These are phyloP conservation scores for Cardiospermum halicacabum DNA, from an alignment of 345 rosid species.

Conservation along the genomic window DNA sequence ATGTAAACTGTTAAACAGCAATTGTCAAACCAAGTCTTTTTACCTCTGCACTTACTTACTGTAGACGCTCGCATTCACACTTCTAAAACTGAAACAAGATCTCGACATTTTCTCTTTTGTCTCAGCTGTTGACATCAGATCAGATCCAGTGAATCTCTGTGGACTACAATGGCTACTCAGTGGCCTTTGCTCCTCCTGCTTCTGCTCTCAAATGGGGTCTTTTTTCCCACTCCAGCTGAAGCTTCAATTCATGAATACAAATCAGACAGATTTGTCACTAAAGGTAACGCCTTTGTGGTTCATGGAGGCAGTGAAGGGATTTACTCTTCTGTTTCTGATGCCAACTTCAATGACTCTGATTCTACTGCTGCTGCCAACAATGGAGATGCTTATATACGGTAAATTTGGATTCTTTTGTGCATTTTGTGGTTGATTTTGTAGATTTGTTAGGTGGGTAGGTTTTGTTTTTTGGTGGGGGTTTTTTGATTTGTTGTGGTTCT, in stretches of 20 bases:
- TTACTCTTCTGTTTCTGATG: slow-evolving; percentile 51
- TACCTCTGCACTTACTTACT: too few species aligned
- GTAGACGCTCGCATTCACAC: neutral
- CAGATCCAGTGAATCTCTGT: slow-evolving; percentile 32
- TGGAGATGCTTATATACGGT: slow-evolving; percentile 67
- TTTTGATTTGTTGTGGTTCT: slow-evolving; percentile 1
- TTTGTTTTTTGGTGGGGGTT: slow-evolving; percentile 14
- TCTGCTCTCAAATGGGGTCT: slow-evolving; percentile 24
- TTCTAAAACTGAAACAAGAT: neutral
- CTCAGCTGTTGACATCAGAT: slow-evolving; percentile 12
- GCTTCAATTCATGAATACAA: slow-evolving; percentile 88
- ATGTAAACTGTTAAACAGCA: neutral
- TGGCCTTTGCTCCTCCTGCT: slow-evolving; percentile 14
- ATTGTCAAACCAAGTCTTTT: slow-evolving; percentile 1
- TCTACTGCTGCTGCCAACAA: slow-evolving; percentile 28
- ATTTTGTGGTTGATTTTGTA: neutral
- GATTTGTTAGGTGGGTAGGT: neutral
- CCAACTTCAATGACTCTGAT: slow-evolving; percentile 22
- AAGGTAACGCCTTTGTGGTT: slow-evolving; percentile 89
- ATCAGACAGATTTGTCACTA: slow-evolving; percentile 60
- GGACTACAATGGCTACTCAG: slow-evolving; percentile 13
- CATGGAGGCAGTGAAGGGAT: slow-evolving; percentile 97
- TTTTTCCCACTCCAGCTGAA: slow-evolving; percentile 22
- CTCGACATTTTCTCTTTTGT: neutral
- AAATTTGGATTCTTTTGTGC: slow-evolving; percentile 7